Evolutionary conservation across 1,284 basidiomycete species (phyloP), one percentile per base, ranked within the genome.

Genomic region (Neonothopanus nambi): DNA sequence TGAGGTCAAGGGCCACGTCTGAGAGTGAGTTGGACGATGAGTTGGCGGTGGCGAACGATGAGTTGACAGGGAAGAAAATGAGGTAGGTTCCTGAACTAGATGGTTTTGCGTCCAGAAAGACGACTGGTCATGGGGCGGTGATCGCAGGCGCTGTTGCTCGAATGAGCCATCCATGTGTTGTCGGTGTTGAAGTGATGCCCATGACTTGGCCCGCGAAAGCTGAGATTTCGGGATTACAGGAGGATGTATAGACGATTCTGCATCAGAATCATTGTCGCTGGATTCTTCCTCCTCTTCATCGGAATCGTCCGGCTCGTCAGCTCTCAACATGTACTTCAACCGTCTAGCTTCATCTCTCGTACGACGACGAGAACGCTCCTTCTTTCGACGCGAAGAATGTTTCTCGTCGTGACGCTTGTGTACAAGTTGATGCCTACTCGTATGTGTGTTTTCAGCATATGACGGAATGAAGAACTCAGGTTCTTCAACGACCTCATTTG

Each of bases 241-340:
- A 28, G 26, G 11, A 28, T 11, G 11, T 28, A 5, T 5, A 28
- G 11, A 33, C 15, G 39, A 33, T n/a, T 26, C 17, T 7, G 38
- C 20, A 44, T 28, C 40, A 21, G 8, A 6, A 21, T 51, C 41
- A 8, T 11, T 35, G 20, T 42, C 30, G 37, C 5, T 42, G 20
- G 30, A 37, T 12, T 18, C 18, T 13, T 24, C 38, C 3, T 39
- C 18, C 1, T 36, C 30, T 20, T 33, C 28, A 28, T 51, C 49
- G 7, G 49, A 51, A 42, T 51, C 49, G 43, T 51, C 49, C 26
- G 49, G 49, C 35, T 51, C 49, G 11, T 51, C 33, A n/a, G 41
- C 17, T 12, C 41, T 28, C 20, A 51, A 26, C 49, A 51, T 51
- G 12, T 36, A 51, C 26, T 51, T 38, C 21, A 24, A 43, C 20